These are phyloP conservation scores for Pulveroboletus frians DNA, from an alignment of 768 basidiomycete genomes.

Conservation along the genomic window DNA sequence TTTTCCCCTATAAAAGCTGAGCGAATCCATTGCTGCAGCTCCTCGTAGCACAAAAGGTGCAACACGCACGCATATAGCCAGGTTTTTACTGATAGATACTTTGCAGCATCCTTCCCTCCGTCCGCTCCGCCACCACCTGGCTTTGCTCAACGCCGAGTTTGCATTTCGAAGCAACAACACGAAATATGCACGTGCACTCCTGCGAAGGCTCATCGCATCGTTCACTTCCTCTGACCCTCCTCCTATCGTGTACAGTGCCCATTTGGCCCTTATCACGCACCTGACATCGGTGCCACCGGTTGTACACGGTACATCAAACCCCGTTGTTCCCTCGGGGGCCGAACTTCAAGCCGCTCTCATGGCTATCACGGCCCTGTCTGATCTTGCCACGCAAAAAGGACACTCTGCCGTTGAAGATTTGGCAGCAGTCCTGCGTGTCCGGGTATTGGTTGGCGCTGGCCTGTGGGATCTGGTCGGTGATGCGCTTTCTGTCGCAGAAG, in stretches of 20 bases:
- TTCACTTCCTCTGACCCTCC: slow-evolving; percentile 45
- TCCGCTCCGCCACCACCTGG: slow-evolving; percentile 53
- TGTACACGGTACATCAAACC: background rate
- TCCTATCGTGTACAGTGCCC: slow-evolving; percentile 47
- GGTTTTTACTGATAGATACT: background rate
- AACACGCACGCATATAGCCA: slow-evolving; percentile 10
- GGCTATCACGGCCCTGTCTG: slow-evolving; percentile 32
- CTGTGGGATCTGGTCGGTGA: slow-evolving; percentile 49
- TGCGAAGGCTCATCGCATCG: slow-evolving; percentile 51
- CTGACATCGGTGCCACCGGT: slow-evolving; percentile 27
- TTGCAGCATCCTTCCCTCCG: slow-evolving; percentile 61
- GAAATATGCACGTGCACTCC: slow-evolving; percentile 55
- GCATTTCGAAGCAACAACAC: slow-evolving; percentile 40
- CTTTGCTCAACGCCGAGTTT: slow-evolving; percentile 58
- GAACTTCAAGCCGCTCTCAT: slow-evolving; percentile 30
- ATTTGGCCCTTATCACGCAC: slow-evolving; percentile 51
- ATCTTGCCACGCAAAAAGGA: slow-evolving; percentile 24
- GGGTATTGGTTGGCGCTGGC: slow-evolving; percentile 49
- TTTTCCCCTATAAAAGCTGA: background rate
- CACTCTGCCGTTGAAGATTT: slow-evolving; percentile 47
- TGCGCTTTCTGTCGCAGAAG: slow-evolving; percentile 47
- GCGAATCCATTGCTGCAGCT: slow-evolving; percentile 30
- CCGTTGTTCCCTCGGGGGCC: slow-evolving; percentile 2
- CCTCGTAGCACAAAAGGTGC: slow-evolving; percentile 56
- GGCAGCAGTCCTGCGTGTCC: slow-evolving; percentile 51